These are phyloP conservation scores for Mortierella sp. DNA, from an alignment of 371 early-diverging fungal species.

Conservation along the genomic window DNA sequence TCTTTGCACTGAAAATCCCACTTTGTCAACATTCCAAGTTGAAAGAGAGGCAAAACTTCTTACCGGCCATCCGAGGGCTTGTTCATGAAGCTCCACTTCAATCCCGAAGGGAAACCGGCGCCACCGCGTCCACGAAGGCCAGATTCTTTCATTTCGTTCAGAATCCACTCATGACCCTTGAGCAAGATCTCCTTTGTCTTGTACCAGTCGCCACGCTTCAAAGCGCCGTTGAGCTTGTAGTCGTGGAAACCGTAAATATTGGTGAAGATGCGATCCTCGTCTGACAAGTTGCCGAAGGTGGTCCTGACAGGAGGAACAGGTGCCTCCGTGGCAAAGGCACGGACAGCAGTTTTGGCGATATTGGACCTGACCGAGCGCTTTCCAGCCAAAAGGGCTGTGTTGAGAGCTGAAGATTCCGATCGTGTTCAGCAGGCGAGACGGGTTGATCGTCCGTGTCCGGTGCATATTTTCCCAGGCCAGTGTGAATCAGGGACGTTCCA, in stretches of 20 bases:
- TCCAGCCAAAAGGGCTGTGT: conserved; percentile 40
- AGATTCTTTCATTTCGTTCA: conserved; percentile 95
- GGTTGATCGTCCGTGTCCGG: too few relatives aligned
- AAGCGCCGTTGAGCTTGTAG: conserved; percentile 87
- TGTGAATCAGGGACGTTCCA: too few relatives aligned
- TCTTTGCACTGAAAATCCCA: too few relatives aligned
- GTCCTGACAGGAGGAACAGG: conserved; percentile 51
- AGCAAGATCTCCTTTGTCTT: conserved; percentile 97
- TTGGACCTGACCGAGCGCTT: conserved; percentile 23
- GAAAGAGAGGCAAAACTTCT: not conserved
- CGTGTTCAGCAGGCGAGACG: too few relatives aligned
- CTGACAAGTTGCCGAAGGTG: conserved; percentile 74
- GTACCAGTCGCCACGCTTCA: conserved; percentile 98
- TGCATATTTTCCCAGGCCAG: too few relatives aligned
- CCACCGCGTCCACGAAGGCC: conserved; percentile 98
- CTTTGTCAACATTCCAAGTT: too few relatives aligned
- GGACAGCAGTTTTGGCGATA: conserved; percentile 40
- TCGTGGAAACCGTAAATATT: conserved; percentile 95
- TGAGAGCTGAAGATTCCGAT: too few relatives aligned
- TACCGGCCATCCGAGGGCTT: conserved; percentile 89
- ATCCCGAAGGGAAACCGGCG: conserved; percentile 97
- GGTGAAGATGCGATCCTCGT: conserved; percentile 97
- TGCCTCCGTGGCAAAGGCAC: conserved; percentile 44
- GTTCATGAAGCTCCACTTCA: conserved; percentile 99
- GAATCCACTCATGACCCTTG: conserved; percentile 97